These are phyloP conservation scores for Craterostigma plantagineum DNA, from an alignment of 257 asterid genomes.

Conservation along the genomic window DNA sequence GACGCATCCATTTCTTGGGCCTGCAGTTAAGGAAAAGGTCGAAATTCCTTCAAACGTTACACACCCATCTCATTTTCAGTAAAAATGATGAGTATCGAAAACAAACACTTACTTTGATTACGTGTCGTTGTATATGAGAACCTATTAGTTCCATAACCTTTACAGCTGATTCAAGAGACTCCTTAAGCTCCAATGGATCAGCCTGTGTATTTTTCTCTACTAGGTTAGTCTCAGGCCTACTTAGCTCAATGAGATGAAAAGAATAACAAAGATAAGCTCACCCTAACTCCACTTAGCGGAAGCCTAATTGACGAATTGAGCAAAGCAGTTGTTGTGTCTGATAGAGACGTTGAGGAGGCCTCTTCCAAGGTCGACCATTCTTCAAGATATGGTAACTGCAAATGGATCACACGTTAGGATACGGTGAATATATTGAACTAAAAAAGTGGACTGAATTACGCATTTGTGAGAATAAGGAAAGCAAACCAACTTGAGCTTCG, in stretches of 20 bases:
- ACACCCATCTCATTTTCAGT: no score
- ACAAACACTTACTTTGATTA: slow-evolving; percentile 21
- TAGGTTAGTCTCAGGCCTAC: neutral
- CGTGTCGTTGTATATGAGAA: slow-evolving; percentile 17
- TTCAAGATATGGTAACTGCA: slow-evolving; percentile 41
- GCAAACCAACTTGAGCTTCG: slow-evolving; percentile 43
- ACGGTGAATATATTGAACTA: no score
- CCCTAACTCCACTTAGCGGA: slow-evolving; percentile 43
- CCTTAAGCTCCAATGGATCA: slow-evolving; percentile 23
- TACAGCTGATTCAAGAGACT: slow-evolving; percentile 32
- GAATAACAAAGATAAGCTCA: slow-evolving; percentile 9
- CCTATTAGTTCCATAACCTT: slow-evolving; percentile 27
- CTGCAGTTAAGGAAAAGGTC: slow-evolving; percentile 17
- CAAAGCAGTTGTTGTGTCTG: slow-evolving; percentile 27
- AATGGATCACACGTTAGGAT: neutral
- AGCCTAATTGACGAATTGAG: slow-evolving; percentile 42
- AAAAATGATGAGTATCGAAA: no score
- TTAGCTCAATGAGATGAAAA: neutral
- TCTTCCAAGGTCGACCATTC: slow-evolving; percentile 43
- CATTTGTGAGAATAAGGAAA: slow-evolving; percentile 3
- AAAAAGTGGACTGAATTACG: slow-evolving; percentile 1
- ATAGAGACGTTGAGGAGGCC: slow-evolving; percentile 29
- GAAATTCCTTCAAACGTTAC: neutral
- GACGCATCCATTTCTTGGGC: slow-evolving; percentile 50
- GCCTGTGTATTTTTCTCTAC: slow-evolving; percentile 13